Conservation (phyloP, 345 rosid species). For the Hibiscus trionum region DNA sequence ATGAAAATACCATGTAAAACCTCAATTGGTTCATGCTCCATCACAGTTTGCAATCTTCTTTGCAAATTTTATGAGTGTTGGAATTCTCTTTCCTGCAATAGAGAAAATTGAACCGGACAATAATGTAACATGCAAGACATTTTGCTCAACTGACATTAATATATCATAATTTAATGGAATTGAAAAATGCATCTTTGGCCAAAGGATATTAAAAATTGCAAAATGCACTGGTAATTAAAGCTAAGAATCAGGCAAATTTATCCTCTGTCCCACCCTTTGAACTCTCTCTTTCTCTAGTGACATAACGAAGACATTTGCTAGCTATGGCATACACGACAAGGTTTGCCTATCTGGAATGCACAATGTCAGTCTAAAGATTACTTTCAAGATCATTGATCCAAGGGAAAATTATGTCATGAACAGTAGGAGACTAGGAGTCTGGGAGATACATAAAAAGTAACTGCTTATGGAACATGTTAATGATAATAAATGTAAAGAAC, state of each 20-base stretch:
- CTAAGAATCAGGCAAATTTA: not conserved
- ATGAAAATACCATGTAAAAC: slow-evolving; percentile 13
- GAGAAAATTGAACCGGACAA: not conserved
- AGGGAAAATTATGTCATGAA: not conserved
- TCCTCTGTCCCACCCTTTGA: not conserved
- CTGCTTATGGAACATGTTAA: not conserved
- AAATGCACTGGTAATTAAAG: not conserved
- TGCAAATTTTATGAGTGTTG: not conserved
- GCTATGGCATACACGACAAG: not conserved
- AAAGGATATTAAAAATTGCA: not conserved
- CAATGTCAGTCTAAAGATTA: not conserved
- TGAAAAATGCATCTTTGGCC: not conserved
- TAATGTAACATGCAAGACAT: not conserved
- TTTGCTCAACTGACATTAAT: not conserved
- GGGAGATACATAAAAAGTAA: not conserved
- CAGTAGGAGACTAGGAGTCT: not conserved
- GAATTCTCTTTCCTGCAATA: not conserved
- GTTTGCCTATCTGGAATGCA: not conserved
- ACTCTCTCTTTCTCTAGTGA: not conserved
- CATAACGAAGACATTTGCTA: not conserved
- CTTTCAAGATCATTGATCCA: not conserved
- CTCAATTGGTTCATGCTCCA: slow-evolving; percentile 19
- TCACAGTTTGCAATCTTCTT: not conserved
- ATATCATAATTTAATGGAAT: not conserved
- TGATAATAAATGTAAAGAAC: not conserved